Base-by-base conservation (phyloP, 208 protist species). In the Trypanosomatidae sp. region DNA sequence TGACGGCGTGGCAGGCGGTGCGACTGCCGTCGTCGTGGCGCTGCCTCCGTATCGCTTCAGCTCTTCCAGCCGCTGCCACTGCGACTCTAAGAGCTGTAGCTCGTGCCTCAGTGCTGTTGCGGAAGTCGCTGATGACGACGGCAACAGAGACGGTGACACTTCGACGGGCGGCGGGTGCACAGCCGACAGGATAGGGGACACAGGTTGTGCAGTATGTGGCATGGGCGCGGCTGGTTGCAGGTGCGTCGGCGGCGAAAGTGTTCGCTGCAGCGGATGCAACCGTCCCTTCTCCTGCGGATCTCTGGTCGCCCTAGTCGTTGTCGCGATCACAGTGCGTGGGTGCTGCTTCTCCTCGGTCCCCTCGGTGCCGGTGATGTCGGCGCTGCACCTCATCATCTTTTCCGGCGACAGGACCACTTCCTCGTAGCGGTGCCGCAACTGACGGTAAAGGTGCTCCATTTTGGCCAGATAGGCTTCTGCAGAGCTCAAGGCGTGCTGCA, bases 1-100 rank as follows among this genome's bases (percentile, higher is more conserved):
- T 19, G 44, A 22, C 30, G 44, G 19, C n/a, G 44, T 30, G 7
- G 13, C 28, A 6, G 52, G 3, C 15, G 55, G 17, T 49, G 68
- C 25, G 19, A 46, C 60, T 33, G 46, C 15, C 12, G 25, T n/a
- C 3, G 25, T 39, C 50, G 73, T 36, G 44, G 44, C 43, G 15
- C 49, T 62, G 64, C 77, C 56, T 50, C 77, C 36, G 59, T 77
- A 52, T 66, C 72, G 73, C 56, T 90, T 83, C 49, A 89, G 62
- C 66, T 85, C 79, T 71, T 91, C 85, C 71, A 95, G 74, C 5
- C 88, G 86, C 62, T 83, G 75, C 89, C 89, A 95, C 78, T 92
- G 91, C 65, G 77, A 82, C 69, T 95, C 91, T 25, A 95, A 70
- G 65, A 78, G 64, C n/a, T 86, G 67, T 70, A 95, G 71, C 52